Conservation (phyloP, 139 green algal genomes). For the Tetraselmis striata region DNA sequence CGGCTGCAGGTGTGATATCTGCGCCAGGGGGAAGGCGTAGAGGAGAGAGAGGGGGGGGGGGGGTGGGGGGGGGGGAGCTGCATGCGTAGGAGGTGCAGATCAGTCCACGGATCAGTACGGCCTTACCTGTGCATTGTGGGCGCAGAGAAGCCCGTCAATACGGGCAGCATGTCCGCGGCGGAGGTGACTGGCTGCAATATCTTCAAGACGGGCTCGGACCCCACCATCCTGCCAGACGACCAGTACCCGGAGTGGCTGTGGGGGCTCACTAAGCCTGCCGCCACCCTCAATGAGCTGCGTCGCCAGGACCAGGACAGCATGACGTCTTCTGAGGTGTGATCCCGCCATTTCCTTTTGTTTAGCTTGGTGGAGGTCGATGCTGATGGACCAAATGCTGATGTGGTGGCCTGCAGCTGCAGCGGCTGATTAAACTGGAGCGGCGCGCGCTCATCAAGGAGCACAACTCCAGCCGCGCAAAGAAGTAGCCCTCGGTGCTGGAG, state of each 20-base stretch:
- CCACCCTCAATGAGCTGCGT: neutral
- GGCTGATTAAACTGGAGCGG: neutral
- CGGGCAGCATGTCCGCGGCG: neutral
- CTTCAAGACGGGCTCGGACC: neutral
- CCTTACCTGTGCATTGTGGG: too few species aligned
- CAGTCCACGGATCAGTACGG: too few species aligned
- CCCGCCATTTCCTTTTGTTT: neutral
- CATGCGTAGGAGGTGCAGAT: too few species aligned
- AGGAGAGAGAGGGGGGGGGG: too few species aligned
- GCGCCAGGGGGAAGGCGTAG: neutral
- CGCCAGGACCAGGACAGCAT: neutral
- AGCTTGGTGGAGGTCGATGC: too few species aligned
- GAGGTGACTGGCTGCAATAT: neutral
- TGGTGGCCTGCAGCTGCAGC: neutral
- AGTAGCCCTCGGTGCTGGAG: too few species aligned
- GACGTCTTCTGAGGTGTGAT: neutral
- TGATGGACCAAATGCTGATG: too few species aligned
- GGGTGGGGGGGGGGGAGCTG: too few species aligned
- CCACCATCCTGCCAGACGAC: neutral
- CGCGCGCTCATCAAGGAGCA: neutral
- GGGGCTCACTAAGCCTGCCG: neutral
- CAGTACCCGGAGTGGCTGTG: neutral
- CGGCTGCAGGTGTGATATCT: neutral
- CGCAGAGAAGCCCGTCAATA: neutral
- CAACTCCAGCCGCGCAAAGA: neutral